Evolutionary conservation across 2,329 filamentous ascomycete genomes (phyloP), one percentile per base, ranked within the genome.

Genomic region (Alternaria gansuensis): DNA sequence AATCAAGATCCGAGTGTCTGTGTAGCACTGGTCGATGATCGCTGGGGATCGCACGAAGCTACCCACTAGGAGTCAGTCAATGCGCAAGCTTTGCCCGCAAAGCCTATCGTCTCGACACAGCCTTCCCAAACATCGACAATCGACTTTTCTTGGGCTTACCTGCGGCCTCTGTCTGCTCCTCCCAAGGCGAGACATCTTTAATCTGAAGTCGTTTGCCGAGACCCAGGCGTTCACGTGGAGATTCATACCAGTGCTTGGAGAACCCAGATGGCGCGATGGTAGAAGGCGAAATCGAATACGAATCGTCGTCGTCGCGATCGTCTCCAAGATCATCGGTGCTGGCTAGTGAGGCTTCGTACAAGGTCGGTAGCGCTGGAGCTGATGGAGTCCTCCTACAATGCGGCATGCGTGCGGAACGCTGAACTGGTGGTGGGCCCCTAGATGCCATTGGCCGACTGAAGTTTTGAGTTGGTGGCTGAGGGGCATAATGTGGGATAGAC

Each of bases 141-240:
- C 69, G 71, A 51, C 65, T 62, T 58, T 70, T 75, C 61, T 70
- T 75, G 26, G 62, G 62, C 69, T 73, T 74, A 66, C 66, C 70
- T 68, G 54, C 44, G 37, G 54, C 41, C 24, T 58, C 57, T 41
- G 51, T 45, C 49, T 59, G 54, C 26, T 55, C 59, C 43, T 70
- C 75, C 74, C 76, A 78, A 5, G 75, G 75, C 57, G 72, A 50
- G 14, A 63, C 61, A 43, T 73, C 74, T 28, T 66, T 70, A 64
- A 73, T 76, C 23, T 69, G 72, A 53, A 77, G 64, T 14, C 69
- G 68, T 24, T 75, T 69, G 29, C 76, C 76, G 1, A 78, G 66
- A 26, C 76, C 76, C 7, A 78, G 71, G 11, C 76, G 73, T 60
- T 78, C 76, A 24, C 70, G 71, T 24, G 76, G 66, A 53, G 71